phyloP scores from a whole-genome alignment of 495 filamentous ascomycete genomes.

The Evansstolkia leycettana region DNA sequence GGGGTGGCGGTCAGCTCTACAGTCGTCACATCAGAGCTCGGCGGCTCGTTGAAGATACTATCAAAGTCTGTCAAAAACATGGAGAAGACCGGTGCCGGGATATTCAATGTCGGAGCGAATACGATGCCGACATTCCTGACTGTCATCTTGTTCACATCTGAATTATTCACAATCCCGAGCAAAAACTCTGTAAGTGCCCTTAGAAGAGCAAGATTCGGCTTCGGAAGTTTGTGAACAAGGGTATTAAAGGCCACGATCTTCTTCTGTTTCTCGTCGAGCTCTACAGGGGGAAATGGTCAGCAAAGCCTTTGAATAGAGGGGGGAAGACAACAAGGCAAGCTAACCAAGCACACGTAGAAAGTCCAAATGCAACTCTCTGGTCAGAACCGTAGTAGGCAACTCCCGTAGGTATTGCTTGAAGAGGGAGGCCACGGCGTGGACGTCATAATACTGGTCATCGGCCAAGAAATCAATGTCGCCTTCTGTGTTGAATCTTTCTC shows the following conservation, averaged over 20 bases:
- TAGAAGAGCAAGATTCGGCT: conserved; percentile 66
- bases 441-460: conserved; percentile 81
- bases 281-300: conserved; percentile 23
- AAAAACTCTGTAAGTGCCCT: conserved; percentile 76
- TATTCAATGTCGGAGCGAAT: conserved; percentile 96
- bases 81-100: conserved; percentile 88
- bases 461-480: conserved; percentile 81
- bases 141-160: conserved; percentile 93
- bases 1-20: conserved; percentile 34
- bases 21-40: conserved; percentile 9
- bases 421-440: conserved; percentile 89
- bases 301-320: not conserved
- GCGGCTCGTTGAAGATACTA: conserved; percentile 61
- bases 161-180: conserved; percentile 78
- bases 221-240: conserved; percentile 74
- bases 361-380: conserved; percentile 77
- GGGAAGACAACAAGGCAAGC: conserved; percentile 6
- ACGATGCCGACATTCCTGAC: conserved; percentile 96
- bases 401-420: conserved; percentile 92
- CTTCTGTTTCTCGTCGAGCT: conserved; percentile 53
- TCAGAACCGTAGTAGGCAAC: conserved; percentile 80
- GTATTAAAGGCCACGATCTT: conserved; percentile 76
- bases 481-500: conserved; percentile 86
- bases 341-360: conserved; percentile 79
- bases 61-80: conserved; percentile 86